Evolutionary conservation across 352 stramenopile genomes (phyloP).

Genomic region (Pythium chondricola): DNA sequence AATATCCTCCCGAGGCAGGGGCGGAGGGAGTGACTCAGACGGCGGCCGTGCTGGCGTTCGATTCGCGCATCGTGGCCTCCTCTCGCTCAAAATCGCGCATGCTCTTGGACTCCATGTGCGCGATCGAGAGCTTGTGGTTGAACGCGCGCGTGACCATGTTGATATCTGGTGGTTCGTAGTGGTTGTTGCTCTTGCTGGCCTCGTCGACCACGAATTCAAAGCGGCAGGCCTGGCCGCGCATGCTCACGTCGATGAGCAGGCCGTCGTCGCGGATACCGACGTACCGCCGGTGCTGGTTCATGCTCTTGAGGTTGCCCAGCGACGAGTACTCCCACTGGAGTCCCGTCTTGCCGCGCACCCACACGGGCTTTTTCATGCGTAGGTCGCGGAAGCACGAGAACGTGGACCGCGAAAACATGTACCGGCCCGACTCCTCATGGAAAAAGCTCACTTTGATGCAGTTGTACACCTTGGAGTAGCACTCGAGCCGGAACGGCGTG

Average conservation of each 20-base stretch:
- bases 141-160: constrained; percentile 63
- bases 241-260: constrained; percentile 78
- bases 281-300: constrained; percentile 86
- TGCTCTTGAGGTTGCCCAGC: constrained; percentile 76
- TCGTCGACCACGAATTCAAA: constrained; percentile 76
- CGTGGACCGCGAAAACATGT: constrained; percentile 84
- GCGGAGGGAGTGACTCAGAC: neutral
- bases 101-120: constrained; percentile 66
- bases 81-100: constrained; percentile 75
- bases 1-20: neutral
- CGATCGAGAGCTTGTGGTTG: constrained; percentile 62
- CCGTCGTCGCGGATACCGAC: constrained; percentile 67
- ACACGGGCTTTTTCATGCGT: constrained; percentile 65
- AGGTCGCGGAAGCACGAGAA: constrained; percentile 82
- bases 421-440: constrained; percentile 49
- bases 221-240: constrained; percentile 70
- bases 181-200: constrained; percentile 6
- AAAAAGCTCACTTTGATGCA: constrained; percentile 83
- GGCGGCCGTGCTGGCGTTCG: neutral
- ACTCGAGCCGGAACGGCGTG: constrained; percentile 69
- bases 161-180: constrained; percentile 60
- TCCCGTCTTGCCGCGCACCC: constrained; percentile 51
- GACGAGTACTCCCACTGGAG: constrained; percentile 82
- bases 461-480: constrained; percentile 79
- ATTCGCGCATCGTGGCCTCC: neutral